Evolutionary conservation across 2,329 filamentous ascomycete species (phyloP).

Genomic region (Phyllosticta citriasiana): DNA sequence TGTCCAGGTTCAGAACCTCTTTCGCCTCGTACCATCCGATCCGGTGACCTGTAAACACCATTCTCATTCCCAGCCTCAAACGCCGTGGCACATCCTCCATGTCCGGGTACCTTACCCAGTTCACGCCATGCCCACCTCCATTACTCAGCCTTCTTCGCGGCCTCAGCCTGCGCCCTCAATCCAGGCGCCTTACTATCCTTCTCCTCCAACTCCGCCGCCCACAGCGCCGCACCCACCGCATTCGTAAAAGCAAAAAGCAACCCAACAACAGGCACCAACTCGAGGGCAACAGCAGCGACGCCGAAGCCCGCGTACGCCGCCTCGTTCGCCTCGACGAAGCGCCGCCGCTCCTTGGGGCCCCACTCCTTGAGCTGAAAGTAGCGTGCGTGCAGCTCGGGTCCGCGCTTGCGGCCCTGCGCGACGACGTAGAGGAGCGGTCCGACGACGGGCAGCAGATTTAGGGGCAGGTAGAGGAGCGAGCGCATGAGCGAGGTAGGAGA

Average conservation of each 20-base stretch:
- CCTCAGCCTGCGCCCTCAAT: slow-evolving; percentile 23
- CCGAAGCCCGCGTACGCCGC: slow-evolving; percentile 71
- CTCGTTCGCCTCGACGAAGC: slow-evolving; percentile 60
- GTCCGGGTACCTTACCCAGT: not conserved
- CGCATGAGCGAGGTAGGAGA: slow-evolving; percentile 54
- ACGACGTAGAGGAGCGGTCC: slow-evolving; percentile 74
- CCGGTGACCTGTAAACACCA: too few species aligned
- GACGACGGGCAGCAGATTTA: slow-evolving; percentile 87
- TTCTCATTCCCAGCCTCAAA: not conserved
- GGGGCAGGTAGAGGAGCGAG: slow-evolving; percentile 75
- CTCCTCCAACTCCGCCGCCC: slow-evolving; percentile 75
- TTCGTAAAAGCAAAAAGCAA: slow-evolving; percentile 88
- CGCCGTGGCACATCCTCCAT: not conserved
- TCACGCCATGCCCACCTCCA: not conserved
- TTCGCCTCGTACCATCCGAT: too few species aligned
- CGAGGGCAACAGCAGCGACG: slow-evolving; percentile 69
- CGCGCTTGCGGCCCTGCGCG: slow-evolving; percentile 50
- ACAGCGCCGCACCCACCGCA: slow-evolving; percentile 84
- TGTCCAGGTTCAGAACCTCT: too few species aligned
- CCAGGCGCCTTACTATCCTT: slow-evolving; percentile 24
- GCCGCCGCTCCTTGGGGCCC: slow-evolving; percentile 52
- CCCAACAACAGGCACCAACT: slow-evolving; percentile 73
- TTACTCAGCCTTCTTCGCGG: slow-evolving; percentile 11
- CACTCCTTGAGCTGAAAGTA: slow-evolving; percentile 92
- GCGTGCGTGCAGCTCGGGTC: slow-evolving; percentile 47